Percentiles rank a stretch among this genome's conserved stretches.
These are phyloP conservation scores for Lagenaria siceraria DNA, from an alignment of 306 rosid genomes.

Conservation along the genomic window DNA sequence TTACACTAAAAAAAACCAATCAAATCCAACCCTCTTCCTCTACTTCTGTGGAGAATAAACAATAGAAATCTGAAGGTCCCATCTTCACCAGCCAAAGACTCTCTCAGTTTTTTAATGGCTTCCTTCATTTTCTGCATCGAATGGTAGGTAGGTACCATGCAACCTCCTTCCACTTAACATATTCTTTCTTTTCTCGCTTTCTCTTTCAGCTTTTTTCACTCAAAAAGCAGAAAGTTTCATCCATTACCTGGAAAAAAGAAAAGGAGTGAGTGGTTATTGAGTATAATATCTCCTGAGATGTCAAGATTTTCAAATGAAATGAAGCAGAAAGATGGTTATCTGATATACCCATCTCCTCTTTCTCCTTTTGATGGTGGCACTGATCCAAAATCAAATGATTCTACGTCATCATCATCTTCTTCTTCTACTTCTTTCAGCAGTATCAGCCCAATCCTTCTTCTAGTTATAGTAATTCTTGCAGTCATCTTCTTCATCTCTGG, in stretches of 20 bases:
- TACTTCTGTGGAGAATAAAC: constrained; percentile 17
- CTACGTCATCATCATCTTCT: background rate
- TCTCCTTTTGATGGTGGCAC: constrained; percentile 14
- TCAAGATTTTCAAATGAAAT: constrained; percentile 13
- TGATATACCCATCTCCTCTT: constrained; percentile 25
- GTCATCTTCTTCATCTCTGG: constrained; percentile 60
- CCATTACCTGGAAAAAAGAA: background rate
- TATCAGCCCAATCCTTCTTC: constrained; percentile 48
- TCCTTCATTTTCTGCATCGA: background rate
- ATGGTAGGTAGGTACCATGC: constrained; percentile 4
- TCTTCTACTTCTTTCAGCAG: constrained; percentile 33
- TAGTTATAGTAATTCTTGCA: constrained; percentile 56
- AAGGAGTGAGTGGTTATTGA: background rate
- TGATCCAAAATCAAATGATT: constrained; percentile 8
- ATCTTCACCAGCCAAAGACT: constrained; percentile 16
- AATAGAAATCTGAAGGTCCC: constrained; percentile 16
- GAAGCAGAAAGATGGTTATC: constrained; percentile 14
- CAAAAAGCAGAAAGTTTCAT: background rate
- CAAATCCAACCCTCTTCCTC: constrained; percentile 1
- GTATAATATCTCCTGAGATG: constrained; percentile 16
- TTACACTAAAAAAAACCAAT: background rate
- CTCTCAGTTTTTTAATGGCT: background rate
- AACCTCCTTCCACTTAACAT: background rate
- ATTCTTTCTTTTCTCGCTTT: background rate
- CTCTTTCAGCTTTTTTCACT: background rate